These are phyloP conservation scores for Iris macrosiphon DNA, from an alignment of 106 monocot genomes.

Conservation along the genomic window DNA sequence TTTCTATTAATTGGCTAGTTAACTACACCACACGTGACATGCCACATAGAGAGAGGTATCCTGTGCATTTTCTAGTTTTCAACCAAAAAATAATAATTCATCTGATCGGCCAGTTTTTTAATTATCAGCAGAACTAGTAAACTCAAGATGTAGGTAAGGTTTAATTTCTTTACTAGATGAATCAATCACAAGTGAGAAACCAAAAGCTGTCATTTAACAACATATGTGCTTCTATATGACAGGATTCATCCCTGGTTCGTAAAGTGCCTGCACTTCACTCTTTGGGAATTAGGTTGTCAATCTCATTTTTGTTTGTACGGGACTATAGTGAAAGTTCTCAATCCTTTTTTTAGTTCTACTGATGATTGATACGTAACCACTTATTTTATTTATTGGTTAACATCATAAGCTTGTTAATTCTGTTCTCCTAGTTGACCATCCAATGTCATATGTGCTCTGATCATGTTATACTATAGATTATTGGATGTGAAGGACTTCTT, in stretches of 20 bases:
- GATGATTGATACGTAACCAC: too few species aligned
- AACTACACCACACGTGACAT: too few species aligned
- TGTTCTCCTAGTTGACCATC: neutral
- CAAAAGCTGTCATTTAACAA: neutral
- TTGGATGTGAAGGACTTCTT: too few species aligned
- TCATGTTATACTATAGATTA: too few species aligned
- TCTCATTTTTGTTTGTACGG: neutral
- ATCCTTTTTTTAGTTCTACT: neutral
- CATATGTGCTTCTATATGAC: neutral
- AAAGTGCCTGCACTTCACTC: neutral
- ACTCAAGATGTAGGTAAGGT: neutral
- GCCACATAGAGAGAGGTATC: neutral
- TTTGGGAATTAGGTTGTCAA: neutral
- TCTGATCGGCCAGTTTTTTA: neutral
- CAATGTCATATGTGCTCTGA: neutral
- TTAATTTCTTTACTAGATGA: neutral
- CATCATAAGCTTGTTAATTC: too few species aligned
- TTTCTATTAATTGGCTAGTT: neutral
- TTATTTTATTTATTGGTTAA: too few species aligned
- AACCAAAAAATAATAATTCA: conserved; percentile 3
- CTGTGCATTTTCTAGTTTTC: conserved; percentile 20
- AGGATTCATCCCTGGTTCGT: neutral
- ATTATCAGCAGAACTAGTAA: neutral
- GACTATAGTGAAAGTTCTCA: too few species aligned
- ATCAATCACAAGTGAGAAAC: neutral